Conservation (phyloP, 2,329 filamentous ascomycete genomes). For the Clarireedia hainanense region DNA sequence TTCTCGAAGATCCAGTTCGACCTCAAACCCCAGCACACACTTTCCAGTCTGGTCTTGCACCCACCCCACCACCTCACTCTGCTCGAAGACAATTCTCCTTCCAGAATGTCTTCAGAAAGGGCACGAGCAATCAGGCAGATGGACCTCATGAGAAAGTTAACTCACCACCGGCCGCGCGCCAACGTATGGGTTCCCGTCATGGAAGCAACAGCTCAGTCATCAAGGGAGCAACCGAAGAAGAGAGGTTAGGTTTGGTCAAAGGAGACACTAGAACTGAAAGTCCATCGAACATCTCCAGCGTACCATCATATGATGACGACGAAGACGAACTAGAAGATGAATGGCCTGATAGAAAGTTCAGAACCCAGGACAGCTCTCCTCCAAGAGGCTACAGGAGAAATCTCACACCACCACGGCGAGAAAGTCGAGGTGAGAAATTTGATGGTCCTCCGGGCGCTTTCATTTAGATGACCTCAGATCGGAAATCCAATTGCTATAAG, state of each 20-base stretch:
- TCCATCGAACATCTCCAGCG: constrained; percentile 8
- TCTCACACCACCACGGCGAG: neutral
- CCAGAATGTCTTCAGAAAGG: constrained; percentile 62
- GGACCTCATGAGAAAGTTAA: constrained; percentile 20
- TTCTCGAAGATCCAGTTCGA: constrained; percentile 27
- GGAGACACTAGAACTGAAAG: constrained; percentile 44
- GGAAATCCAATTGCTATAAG: too few relatives aligned
- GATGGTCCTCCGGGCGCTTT: neutral
- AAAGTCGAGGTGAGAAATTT: neutral
- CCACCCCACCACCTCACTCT: constrained; percentile 51
- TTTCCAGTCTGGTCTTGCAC: constrained; percentile 32
- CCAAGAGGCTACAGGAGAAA: neutral
- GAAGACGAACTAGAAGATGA: constrained; percentile 11
- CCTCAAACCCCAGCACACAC: constrained; percentile 14
- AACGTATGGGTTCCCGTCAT: constrained; percentile 32
- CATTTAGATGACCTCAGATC: too few relatives aligned
- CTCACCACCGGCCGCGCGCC: constrained; percentile 30
- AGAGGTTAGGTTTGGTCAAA: constrained; percentile 73
- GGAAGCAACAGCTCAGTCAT: constrained; percentile 31
- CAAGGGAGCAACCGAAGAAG: constrained; percentile 68
- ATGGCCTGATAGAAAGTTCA: neutral
- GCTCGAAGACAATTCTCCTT: constrained; percentile 84
- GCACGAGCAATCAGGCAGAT: constrained; percentile 10
- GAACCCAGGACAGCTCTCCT: neutral
- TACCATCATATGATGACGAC: constrained; percentile 19